These are phyloP conservation scores for Fusarium algeriense DNA, from an alignment of 2,329 filamentous ascomycete genomes.

Conservation along the genomic window DNA sequence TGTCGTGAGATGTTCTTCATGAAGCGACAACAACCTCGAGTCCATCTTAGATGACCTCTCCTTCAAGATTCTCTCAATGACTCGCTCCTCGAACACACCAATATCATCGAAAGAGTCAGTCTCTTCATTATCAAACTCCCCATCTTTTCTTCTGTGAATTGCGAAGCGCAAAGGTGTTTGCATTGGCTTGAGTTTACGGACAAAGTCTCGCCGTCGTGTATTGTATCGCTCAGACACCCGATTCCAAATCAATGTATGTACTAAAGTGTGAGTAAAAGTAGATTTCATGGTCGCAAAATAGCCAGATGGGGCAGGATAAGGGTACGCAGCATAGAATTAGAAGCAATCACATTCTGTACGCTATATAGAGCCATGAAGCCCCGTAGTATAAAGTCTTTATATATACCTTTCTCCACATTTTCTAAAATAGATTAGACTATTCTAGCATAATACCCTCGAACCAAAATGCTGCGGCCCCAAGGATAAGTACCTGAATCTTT, in stretches of 20 bases:
- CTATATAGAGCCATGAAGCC: neutral
- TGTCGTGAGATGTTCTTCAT: too few species aligned
- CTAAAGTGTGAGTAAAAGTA: too few species aligned
- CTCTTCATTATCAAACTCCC: conserved; percentile 14
- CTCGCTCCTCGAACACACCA: neutral
- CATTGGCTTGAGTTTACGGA: conserved; percentile 12
- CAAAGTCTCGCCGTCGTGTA: conserved; percentile 9
- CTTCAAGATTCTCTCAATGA: neutral
- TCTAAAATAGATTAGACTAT: neutral
- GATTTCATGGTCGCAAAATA: too few species aligned
- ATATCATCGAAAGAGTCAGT: conserved; percentile 17
- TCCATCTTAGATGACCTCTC: neutral
- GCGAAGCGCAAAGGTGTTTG: conserved; percentile 16
- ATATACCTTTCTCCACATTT: neutral
- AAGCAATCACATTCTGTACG: too few species aligned
- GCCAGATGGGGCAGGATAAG: too few species aligned
- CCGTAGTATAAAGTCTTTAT: neutral
- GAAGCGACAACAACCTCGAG: too few species aligned
- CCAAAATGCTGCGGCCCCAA: neutral
- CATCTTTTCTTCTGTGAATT: neutral
- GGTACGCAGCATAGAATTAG: too few species aligned
- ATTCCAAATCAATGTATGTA: too few species aligned
- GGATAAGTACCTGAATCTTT: neutral
- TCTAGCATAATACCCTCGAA: neutral
- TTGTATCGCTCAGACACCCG: conserved; percentile 20